Conservation (phyloP, 2,329 filamentous ascomycete species). For the Celoporthe dispersa region DNA sequence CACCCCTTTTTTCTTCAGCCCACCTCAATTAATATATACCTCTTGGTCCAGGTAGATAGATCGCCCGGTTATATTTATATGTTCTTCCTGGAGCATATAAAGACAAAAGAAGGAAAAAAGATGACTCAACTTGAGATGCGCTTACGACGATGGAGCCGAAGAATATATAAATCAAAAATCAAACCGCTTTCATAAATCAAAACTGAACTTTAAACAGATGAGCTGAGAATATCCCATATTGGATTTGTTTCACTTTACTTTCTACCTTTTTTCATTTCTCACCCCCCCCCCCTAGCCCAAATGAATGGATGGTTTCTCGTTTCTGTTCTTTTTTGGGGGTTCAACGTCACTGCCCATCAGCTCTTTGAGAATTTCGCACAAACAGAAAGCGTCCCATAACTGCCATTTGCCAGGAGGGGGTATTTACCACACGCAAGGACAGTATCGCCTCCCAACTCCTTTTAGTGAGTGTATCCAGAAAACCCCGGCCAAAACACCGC, state of each 20-base stretch:
- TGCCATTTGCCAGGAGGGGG: not conserved
- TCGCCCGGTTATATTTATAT: too few relatives aligned
- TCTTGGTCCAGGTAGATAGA: too few relatives aligned
- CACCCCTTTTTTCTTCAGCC: too few relatives aligned
- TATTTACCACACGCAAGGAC: not conserved
- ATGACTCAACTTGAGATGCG: too few relatives aligned
- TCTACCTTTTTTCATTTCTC: not conserved
- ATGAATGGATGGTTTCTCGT: not conserved
- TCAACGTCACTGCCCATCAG: not conserved
- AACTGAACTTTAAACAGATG: not conserved
- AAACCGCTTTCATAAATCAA: too few relatives aligned
- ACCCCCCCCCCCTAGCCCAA: too few relatives aligned
- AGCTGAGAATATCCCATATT: not conserved
- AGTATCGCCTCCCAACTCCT: not conserved
- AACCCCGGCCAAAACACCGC: not conserved
- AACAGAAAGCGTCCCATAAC: not conserved
- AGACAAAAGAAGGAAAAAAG: too few relatives aligned
- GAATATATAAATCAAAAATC: too few relatives aligned
- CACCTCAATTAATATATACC: too few relatives aligned
- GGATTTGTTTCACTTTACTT: not conserved
- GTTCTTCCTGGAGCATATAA: too few relatives aligned
- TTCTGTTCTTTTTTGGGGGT: too few relatives aligned
- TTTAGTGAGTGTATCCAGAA: not conserved
- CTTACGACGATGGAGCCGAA: too few relatives aligned
- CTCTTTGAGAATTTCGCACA: not conserved